Evolutionary conservation across 768 basidiomycete species (phyloP).

Genomic region (Suillus sp.): DNA sequence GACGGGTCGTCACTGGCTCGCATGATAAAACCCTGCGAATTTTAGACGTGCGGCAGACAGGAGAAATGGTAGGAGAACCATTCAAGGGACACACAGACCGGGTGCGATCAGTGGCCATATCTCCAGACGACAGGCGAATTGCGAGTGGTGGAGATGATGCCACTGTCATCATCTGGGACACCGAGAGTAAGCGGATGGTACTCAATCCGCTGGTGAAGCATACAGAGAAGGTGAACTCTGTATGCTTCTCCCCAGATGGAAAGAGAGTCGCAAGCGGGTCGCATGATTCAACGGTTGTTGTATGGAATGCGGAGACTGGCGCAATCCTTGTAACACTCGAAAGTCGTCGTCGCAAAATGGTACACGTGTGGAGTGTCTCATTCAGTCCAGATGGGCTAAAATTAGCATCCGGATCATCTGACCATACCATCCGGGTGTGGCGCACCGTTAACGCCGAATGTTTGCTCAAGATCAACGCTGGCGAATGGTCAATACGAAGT

Average conservation of each 20-base stretch:
- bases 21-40: conserved; percentile 34
- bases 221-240: conserved; percentile 27
- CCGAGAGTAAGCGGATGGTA: not conserved
- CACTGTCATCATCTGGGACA: conserved; percentile 10
- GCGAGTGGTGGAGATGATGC: conserved; percentile 9
- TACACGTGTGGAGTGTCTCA: conserved; percentile 1
- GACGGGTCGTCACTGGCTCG: conserved; percentile 28
- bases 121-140: conserved; percentile 5
- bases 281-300: conserved; percentile 29
- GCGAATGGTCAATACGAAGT: conserved; percentile 1
- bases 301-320: conserved; percentile 13
- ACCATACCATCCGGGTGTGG: conserved; percentile 2
- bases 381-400: not conserved
- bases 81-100: conserved; percentile 17
- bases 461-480: conserved; percentile 1
- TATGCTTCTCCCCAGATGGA: conserved; percentile 44
- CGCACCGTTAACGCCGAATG: conserved; percentile 3
- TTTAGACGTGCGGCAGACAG: conserved; percentile 26
- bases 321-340: conserved; percentile 6
- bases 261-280: conserved; percentile 43
- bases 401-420: conserved; percentile 3
- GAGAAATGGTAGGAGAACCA: conserved; percentile 28
- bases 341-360: not conserved
- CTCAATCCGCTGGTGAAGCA: conserved; percentile 14
- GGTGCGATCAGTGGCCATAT: conserved; percentile 8